These are phyloP conservation scores for Primulina eburnea DNA, from an alignment of 257 asterid genomes.

Conservation along the genomic window DNA sequence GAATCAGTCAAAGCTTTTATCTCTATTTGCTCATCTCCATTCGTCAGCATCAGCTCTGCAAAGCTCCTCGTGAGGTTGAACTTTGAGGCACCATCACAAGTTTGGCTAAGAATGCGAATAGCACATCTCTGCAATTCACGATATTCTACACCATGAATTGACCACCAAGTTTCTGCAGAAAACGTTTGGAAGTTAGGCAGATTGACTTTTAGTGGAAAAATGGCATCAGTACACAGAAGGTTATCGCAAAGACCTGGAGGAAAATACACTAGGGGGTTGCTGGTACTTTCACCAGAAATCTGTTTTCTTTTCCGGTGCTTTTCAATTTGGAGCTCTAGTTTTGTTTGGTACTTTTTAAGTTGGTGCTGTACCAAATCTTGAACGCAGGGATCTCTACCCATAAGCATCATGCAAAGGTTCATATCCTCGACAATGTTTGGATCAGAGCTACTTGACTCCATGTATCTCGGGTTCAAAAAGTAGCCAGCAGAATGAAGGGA, in stretches of 20 bases:
- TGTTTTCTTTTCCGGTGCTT: not conserved
- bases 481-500: constrained; percentile 64
- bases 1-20: constrained; percentile 31
- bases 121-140: constrained; percentile 60
- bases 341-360: constrained; percentile 34
- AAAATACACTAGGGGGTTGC: not conserved
- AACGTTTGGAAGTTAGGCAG: not conserved
- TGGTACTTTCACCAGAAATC: not conserved
- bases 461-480: constrained; percentile 52
- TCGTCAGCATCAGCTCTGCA: constrained; percentile 35
- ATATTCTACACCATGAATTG: constrained; percentile 39
- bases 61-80: constrained; percentile 41
- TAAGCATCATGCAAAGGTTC: constrained; percentile 32
- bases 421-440: constrained; percentile 54
- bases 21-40: constrained; percentile 28
- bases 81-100: constrained; percentile 50
- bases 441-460: constrained; percentile 37
- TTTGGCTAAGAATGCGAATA: constrained; percentile 50
- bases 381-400: constrained; percentile 18
- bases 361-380: constrained; percentile 33
- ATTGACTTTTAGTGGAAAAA: too few relatives aligned
- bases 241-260: too few relatives aligned
- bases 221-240: too few relatives aligned
- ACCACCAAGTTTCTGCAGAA: constrained; percentile 66
- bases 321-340: not conserved